Base-by-base conservation (phyloP, 2,329 filamentous ascomycete species). In the Tolypocladium ophioglossoides region DNA sequence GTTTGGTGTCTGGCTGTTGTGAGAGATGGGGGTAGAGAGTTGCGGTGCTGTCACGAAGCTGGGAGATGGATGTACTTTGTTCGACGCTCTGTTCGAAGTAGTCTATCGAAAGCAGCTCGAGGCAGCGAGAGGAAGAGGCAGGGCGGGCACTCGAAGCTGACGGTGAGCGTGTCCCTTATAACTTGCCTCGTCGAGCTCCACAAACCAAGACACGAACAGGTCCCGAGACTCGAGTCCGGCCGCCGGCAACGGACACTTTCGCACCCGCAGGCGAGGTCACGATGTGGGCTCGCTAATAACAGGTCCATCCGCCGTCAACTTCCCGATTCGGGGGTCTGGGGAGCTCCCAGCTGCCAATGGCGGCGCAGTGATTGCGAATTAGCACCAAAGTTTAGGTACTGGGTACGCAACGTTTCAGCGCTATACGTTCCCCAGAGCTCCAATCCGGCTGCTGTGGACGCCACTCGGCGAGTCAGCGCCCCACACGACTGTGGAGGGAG, bases 371-470 rank as follows among this genome's bases (percentile, higher is more conserved):
- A 58, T 57, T 58, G 52, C 27, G n/a, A n/a, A n/a, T n/a, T n/a
- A n/a, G n/a, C n/a, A n/a, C n/a, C n/a, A n/a, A n/a, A n/a, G n/a
- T n/a, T n/a, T n/a, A n/a, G n/a, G n/a, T n/a, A n/a, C n/a, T 38
- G 52, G 52, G 65, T 58, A 54, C 58, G 63, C 58, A 63, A 66
- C 63, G 65, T 66, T 66, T 54, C 65, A 66, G 60, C 52, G 59
- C 59, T 58, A 56, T 41, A 51, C n/a, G 16, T 6, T 32, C 24
- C 44, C 44, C 27, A 4, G 41, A 46, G 24, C 37, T 8, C 27
- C n/a, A n/a, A n/a, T n/a, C n/a, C n/a, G n/a, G n/a, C n/a, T n/a
- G n/a, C n/a, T n/a, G n/a, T n/a, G n/a, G n/a, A n/a, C n/a, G n/a
- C n/a, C n/a, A n/a, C n/a, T n/a, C n/a, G n/a, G n/a, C n/a, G n/a